Evolutionary conservation across 352 stramenopile species (phyloP).

Genomic region (Phytophthora fragariaefolia): DNA sequence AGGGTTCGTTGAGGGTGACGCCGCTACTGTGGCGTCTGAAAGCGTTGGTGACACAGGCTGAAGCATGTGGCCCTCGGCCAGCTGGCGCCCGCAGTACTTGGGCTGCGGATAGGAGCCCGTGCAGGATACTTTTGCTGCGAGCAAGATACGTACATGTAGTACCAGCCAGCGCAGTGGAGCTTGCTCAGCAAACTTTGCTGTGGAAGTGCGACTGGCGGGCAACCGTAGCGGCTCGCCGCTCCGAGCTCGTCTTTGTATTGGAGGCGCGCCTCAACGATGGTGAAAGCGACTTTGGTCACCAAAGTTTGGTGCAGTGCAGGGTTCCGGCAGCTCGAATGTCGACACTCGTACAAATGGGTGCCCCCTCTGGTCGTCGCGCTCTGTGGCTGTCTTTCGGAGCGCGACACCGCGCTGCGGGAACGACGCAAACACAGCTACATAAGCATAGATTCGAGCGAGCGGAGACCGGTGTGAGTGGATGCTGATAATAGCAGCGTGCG

Average conservation of each 20-base stretch:
- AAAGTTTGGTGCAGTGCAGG: background rate
- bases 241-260: conserved; percentile 13
- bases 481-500: no score
- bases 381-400: conserved; percentile 4
- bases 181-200: no score
- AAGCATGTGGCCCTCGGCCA: conserved; percentile 8
- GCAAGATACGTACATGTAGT: no score
- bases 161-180: no score
- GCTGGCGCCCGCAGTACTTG: conserved; percentile 9
- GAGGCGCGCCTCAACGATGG: conserved; percentile 17
- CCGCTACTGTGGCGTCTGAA: background rate
- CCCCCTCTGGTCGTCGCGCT: background rate
- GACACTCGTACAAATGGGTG: conserved; percentile 16
- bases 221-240: conserved; percentile 3
- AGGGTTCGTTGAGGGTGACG: conserved; percentile 8
- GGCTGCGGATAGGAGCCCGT: conserved; percentile 3
- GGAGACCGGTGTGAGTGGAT: background rate
- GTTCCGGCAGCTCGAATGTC: background rate
- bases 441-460: background rate
- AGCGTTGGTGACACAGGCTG: background rate
- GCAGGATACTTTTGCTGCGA: conserved; percentile 13
- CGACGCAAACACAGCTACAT: background rate
- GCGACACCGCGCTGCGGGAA: conserved; percentile 6
- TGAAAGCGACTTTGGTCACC: conserved; percentile 12
- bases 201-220: background rate